Evolutionary conservation across 306 rosid species (phyloP).

Genomic region (Gillenia trifoliata): DNA sequence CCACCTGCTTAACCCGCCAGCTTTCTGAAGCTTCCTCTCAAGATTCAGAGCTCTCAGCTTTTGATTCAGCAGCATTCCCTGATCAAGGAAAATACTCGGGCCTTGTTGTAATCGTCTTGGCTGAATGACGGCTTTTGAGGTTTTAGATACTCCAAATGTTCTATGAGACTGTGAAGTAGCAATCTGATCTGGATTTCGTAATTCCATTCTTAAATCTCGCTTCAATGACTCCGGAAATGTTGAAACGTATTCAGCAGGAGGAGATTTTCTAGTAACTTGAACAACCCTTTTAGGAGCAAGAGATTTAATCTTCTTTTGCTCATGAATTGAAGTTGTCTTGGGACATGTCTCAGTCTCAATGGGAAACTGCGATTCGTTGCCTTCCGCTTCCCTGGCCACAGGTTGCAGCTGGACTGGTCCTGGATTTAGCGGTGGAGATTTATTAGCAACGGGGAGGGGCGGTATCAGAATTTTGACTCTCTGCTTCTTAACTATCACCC

Average conservation of each 20-base stretch:
- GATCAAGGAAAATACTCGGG: constrained; percentile 27
- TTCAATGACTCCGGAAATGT: constrained; percentile 28
- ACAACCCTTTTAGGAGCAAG: constrained; percentile 14
- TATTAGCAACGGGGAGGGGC: constrained; percentile 34
- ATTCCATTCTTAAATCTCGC: constrained; percentile 26
- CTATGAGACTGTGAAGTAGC: constrained; percentile 30
- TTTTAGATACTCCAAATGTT: constrained; percentile 37
- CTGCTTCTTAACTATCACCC: constrained; percentile 89
- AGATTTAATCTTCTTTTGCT: constrained; percentile 29
- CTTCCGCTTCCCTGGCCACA: constrained; percentile 27
- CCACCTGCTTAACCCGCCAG: constrained; percentile 91
- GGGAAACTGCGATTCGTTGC: constrained; percentile 26
- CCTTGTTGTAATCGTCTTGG: constrained; percentile 37
- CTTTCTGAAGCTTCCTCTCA: constrained; percentile 72
- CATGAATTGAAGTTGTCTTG: constrained; percentile 24
- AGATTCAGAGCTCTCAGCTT: constrained; percentile 71
- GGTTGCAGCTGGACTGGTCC: constrained; percentile 43
- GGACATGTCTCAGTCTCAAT: constrained; percentile 26
- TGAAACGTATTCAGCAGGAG: constrained; percentile 22
- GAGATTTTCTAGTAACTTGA: constrained; percentile 21
- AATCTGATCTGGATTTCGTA: constrained; percentile 29
- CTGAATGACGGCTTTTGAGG: constrained; percentile 37
- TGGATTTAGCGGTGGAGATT: constrained; percentile 24
- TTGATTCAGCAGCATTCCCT: constrained; percentile 35
- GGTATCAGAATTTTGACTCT: constrained; percentile 71